Percentiles rank a stretch among this genome's conserved stretches.
Conservation (phyloP, 2,329 filamentous ascomycete species). For the Fusarium chaquense region DNA sequence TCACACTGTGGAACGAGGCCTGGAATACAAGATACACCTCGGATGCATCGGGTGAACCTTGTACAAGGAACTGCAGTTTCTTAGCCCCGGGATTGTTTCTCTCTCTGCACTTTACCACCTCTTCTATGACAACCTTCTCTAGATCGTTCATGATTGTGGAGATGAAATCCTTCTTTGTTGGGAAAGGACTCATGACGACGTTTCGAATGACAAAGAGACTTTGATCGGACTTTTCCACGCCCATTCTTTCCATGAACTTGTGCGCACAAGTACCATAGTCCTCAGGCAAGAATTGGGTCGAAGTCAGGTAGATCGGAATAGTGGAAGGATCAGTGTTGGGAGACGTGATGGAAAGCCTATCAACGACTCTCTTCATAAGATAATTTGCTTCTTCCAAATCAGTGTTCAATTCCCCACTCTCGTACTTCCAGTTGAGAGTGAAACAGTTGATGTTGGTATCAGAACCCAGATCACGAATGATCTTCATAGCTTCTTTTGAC, state of each 20-base stretch:
- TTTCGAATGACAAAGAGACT: conserved; percentile 60
- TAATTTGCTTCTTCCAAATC: conserved; percentile 63
- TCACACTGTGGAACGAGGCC: conserved; percentile 53
- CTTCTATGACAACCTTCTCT: conserved; percentile 47
- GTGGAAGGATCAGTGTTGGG: conserved; percentile 54
- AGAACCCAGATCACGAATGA: conserved; percentile 57
- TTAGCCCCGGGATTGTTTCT: conserved; percentile 53
- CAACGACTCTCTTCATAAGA: conserved; percentile 59
- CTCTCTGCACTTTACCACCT: conserved; percentile 49
- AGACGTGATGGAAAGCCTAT: conserved; percentile 57
- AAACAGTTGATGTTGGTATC: conserved; percentile 63
- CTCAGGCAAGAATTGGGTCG: conserved; percentile 56
- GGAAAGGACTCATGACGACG: conserved; percentile 62
- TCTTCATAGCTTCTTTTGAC: conserved; percentile 52
- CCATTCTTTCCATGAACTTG: conserved; percentile 58
- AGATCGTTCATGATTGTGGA: conserved; percentile 52
- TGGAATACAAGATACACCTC: conserved; percentile 56
- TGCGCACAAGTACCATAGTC: conserved; percentile 57
- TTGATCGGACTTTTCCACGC: conserved; percentile 48
- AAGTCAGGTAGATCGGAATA: conserved; percentile 60
- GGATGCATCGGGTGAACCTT: conserved; percentile 51
- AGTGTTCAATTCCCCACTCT: background rate
- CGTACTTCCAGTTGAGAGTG: conserved; percentile 57
- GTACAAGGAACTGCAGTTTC: conserved; percentile 55
- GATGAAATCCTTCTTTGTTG: conserved; percentile 56